phyloP scores from a whole-genome alignment of 257 asterid genomes.

The Agastache rugosa region DNA sequence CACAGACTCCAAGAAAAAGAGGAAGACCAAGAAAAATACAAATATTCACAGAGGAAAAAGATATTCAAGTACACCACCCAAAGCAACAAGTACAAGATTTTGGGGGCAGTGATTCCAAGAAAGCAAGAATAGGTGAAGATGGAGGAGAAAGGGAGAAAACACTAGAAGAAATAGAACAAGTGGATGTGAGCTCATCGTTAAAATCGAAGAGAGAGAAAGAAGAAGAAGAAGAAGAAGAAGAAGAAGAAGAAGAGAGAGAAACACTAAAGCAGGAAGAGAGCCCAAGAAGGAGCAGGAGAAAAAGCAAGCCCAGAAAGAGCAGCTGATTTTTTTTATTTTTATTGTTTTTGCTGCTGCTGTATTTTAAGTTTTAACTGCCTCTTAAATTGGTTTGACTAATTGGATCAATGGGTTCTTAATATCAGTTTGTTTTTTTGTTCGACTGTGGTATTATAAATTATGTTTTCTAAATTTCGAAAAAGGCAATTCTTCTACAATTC shows the following conservation, averaged over 20 bases:
- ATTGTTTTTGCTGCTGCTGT: no score
- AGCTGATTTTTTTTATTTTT: conserved; percentile 33
- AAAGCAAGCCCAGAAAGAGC: conserved; percentile 77
- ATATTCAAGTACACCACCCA: neutral
- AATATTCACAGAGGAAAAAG: conserved; percentile 30
- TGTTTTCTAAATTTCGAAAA: no score
- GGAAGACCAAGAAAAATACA: conserved; percentile 64
- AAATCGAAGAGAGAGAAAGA: neutral
- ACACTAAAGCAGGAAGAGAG: neutral
- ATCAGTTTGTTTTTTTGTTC: no score
- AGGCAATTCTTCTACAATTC: no score
- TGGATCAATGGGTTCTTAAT: no score
- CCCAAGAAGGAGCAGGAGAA: conserved; percentile 58
- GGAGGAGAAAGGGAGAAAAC: neutral
- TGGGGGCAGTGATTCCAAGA: conserved; percentile 42
- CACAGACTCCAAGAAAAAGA: conserved; percentile 60
- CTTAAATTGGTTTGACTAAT: no score
- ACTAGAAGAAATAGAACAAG: neutral
- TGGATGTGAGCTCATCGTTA: no score
- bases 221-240: neutral
- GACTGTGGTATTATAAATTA: no score
- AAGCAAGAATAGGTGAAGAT: conserved; percentile 35
- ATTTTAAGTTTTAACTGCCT: no score
- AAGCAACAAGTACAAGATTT: conserved; percentile 29
- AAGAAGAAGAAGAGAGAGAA: conserved; percentile 12